Conservation (phyloP, 768 basidiomycete genomes). For the Mycena floridula region DNA sequence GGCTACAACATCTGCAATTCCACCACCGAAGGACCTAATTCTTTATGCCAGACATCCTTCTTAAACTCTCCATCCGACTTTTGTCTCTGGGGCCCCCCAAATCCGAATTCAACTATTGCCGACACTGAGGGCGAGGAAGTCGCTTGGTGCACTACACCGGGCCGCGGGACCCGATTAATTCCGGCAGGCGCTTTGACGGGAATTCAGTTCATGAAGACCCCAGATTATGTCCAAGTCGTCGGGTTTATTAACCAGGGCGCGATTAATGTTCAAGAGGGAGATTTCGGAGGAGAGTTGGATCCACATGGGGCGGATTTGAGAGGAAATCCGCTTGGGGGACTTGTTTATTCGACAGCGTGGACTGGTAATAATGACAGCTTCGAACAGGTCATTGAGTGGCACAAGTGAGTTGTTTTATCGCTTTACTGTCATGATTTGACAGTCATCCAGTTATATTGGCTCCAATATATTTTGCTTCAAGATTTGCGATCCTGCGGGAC, state of each 20-base stretch:
- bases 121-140: constrained; percentile 67
- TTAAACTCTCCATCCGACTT: constrained; percentile 36
- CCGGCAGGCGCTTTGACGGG: constrained; percentile 59
- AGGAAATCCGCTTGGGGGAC: constrained; percentile 76
- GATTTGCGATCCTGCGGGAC: constrained; percentile 49
- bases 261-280: constrained; percentile 44
- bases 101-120: constrained; percentile 48
- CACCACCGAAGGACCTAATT: constrained; percentile 39
- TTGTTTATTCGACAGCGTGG: constrained; percentile 56
- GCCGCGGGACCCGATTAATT: constrained; percentile 68
- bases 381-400: constrained; percentile 67
- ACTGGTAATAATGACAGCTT: not conserved
- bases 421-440: not conserved
- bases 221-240: constrained; percentile 52
- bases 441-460: constrained; percentile 61
- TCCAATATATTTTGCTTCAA: constrained; percentile 62
- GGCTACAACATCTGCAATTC: constrained; percentile 50
- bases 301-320: constrained; percentile 55
- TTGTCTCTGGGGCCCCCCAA: constrained; percentile 57
- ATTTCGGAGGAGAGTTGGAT: constrained; percentile 76
- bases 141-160: constrained; percentile 71
- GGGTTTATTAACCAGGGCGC: constrained; percentile 59
- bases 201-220: constrained; percentile 56
- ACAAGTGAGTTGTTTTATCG: constrained; percentile 36
- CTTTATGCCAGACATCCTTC: constrained; percentile 32